Evolutionary conservation across 108 stramenopile genomes (phyloP).

Genomic region (Tribonema minus): DNA sequence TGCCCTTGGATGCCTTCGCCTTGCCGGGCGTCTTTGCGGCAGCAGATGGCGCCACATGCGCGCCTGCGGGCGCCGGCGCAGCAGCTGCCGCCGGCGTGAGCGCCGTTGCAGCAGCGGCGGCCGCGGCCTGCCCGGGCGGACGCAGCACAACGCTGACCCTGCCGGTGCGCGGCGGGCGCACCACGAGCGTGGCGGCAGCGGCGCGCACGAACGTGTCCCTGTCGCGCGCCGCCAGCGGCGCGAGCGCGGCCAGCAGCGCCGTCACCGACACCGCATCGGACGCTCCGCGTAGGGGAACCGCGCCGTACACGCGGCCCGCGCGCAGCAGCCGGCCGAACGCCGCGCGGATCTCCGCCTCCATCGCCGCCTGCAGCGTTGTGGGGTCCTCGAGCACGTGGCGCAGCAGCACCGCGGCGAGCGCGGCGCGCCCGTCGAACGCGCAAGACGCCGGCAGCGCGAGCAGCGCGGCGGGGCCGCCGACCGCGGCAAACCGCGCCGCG

Average conservation of each 20-base stretch:
- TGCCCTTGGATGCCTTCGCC: too few species aligned
- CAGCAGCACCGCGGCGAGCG: slow-evolving; percentile 64
- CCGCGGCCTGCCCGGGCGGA: too few species aligned
- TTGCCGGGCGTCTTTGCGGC: too few species aligned
- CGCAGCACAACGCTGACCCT: too few species aligned
- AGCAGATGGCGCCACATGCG: too few species aligned
- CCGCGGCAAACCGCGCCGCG: slow-evolving; percentile 62
- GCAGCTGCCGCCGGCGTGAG: too few species aligned
- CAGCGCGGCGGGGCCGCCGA: slow-evolving; percentile 70
- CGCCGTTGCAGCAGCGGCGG: too few species aligned
- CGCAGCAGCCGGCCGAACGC: slow-evolving; percentile 19
- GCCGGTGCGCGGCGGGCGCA: too few species aligned
- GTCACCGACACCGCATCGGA: neutral
- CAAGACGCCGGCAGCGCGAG: slow-evolving; percentile 60
- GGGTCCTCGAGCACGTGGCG: slow-evolving; percentile 83
- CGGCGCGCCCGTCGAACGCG: slow-evolving; percentile 66
- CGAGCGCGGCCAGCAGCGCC: neutral
- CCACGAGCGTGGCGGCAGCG: too few species aligned
- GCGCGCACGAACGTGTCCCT: neutral
- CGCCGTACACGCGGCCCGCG: neutral
- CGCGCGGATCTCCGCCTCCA: slow-evolving; percentile 82
- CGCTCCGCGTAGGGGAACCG: neutral
- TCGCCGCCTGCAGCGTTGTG: slow-evolving; percentile 69
- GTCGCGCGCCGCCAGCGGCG: slow-evolving; percentile 6
- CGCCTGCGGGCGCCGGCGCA: too few species aligned